Conservation (phyloP, 257 asterid genomes). For the Solanum acaule region DNA sequence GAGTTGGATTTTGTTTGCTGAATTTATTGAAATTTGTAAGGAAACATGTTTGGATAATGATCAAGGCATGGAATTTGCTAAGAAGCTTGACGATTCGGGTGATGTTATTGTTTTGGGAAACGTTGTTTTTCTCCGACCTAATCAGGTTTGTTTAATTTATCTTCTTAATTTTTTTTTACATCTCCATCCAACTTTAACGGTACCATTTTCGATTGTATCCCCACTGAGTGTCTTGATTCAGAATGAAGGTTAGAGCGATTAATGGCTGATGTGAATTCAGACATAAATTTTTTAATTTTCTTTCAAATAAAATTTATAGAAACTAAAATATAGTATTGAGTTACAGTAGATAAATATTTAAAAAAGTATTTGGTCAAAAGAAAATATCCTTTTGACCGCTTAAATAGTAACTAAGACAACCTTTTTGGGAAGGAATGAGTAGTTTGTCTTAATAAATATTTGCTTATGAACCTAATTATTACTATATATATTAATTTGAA, state of each 20-base stretch:
- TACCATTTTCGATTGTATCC: not conserved
- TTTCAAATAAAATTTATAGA: not conserved
- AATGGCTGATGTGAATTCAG: not conserved
- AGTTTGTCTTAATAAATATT: not conserved
- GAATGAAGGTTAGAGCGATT: not conserved
- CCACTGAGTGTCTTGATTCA: not conserved
- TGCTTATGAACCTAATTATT: not conserved
- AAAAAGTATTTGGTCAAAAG: not conserved
- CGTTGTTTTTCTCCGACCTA: constrained; percentile 12
- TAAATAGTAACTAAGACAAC: not conserved
- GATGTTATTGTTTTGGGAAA: constrained; percentile 8
- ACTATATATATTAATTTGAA: not conserved
- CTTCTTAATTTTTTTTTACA: not conserved
- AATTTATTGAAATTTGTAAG: constrained; percentile 7
- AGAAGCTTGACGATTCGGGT: constrained; percentile 9
- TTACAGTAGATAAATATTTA: not conserved
- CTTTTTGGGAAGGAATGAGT: too few species aligned
- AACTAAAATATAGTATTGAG: not conserved
- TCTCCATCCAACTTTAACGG: not conserved
- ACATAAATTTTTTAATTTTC: not conserved
- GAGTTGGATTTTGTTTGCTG: not conserved
- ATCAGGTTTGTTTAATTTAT: not conserved
- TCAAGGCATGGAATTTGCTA: constrained; percentile 1
- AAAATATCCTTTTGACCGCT: not conserved
- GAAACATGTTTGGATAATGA: not conserved